Conservation (phyloP, 2,329 filamentous ascomycete species). For the Elsinoe ampelina region DNA sequence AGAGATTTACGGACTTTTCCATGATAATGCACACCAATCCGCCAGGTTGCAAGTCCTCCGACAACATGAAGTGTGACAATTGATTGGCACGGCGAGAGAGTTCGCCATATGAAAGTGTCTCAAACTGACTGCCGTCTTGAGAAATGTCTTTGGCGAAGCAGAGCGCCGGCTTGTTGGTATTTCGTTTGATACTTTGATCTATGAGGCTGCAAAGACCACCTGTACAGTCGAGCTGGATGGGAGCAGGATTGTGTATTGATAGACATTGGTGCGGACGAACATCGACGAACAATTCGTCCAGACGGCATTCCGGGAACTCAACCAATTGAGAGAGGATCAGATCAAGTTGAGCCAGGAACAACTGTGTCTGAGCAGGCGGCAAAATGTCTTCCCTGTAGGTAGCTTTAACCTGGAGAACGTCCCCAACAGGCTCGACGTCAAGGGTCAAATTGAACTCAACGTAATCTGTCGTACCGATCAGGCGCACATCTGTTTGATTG, state of each 20-base stretch:
- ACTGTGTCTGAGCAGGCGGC: conserved; percentile 44
- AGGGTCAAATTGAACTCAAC: conserved; percentile 68
- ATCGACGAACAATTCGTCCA: conserved; percentile 26
- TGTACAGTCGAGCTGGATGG: conserved; percentile 19
- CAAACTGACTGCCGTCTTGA: conserved; percentile 24
- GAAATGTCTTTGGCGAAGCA: conserved; percentile 48
- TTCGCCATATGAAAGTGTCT: conserved; percentile 52
- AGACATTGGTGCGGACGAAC: conserved; percentile 22
- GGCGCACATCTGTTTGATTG: conserved; percentile 34
- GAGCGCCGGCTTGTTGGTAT: conserved; percentile 52
- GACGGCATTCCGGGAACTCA: conserved; percentile 25
- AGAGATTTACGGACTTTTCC: conserved; percentile 66
- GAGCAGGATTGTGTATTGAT: conserved; percentile 36
- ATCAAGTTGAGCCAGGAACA: conserved; percentile 55
- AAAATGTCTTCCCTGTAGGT: conserved; percentile 49
- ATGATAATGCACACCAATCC: conserved; percentile 64
- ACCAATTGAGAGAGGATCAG: conserved; percentile 40
- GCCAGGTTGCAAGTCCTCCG: conserved; percentile 40
- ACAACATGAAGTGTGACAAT: conserved; percentile 49
- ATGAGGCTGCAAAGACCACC: conserved; percentile 38
- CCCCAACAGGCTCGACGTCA: conserved; percentile 58
- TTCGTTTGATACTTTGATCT: conserved; percentile 40
- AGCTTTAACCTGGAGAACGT: conserved; percentile 41
- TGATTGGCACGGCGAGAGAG: conserved; percentile 57
- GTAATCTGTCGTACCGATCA: conserved; percentile 56